Conservation (phyloP, 2,329 filamentous ascomycete species). For the Hypomyces perniciosus region DNA sequence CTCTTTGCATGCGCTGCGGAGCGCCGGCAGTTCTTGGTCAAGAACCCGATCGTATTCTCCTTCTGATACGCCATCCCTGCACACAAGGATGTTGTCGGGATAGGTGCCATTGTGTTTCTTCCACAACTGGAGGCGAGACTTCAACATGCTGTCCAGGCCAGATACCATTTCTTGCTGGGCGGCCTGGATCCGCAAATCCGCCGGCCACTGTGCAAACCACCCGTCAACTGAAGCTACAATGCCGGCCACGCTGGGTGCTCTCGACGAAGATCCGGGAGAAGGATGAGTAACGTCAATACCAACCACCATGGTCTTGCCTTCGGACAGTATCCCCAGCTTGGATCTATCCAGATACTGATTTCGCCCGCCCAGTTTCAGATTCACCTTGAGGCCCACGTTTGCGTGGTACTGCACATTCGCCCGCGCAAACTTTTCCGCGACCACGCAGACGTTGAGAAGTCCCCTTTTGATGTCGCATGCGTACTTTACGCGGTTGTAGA, state of each 20-base stretch:
- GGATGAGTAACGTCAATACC: conserved; percentile 72
- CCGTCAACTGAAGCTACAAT: conserved; percentile 62
- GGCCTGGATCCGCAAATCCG: conserved; percentile 53
- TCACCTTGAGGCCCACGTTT: conserved; percentile 57
- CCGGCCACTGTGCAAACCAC: conserved; percentile 61
- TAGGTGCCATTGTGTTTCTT: conserved; percentile 36
- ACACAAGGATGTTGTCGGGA: conserved; percentile 62
- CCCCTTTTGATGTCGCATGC: conserved; percentile 51
- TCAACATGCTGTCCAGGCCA: conserved; percentile 52
- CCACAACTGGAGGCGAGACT: conserved; percentile 56
- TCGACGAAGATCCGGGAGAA: conserved; percentile 52
- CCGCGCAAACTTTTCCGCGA: conserved; percentile 41
- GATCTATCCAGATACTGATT: conserved; percentile 47
- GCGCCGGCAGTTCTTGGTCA: conserved; percentile 49
- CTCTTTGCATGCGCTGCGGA: conserved; percentile 50
- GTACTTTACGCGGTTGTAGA: conserved; percentile 54
- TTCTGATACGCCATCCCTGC: conserved; percentile 72
- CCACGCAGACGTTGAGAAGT: conserved; percentile 53
- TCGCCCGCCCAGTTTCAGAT: conserved; percentile 54
- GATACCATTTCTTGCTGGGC: conserved; percentile 57
- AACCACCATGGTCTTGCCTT: conserved; percentile 62
- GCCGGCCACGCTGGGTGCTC: conserved; percentile 60
- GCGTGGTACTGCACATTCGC: conserved; percentile 37
- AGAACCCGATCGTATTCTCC: conserved; percentile 60
- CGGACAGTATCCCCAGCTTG: conserved; percentile 46